Base-by-base conservation (phyloP, 805 yeast genomes). In the Saccharomycopsis vini region DNA sequence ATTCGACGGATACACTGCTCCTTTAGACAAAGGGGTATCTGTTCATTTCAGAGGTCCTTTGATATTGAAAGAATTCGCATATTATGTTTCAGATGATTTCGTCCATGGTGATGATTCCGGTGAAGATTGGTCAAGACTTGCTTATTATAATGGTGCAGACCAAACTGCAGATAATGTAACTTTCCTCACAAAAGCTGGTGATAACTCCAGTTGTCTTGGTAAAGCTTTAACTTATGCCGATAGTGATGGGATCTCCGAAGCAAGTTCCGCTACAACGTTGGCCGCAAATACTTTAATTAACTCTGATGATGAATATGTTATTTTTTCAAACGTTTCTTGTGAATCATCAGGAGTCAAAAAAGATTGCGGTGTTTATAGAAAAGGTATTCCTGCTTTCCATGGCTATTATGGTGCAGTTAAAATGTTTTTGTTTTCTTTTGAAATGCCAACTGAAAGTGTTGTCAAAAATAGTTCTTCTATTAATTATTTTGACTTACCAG, bases 401-500 rank as follows among this genome's bases (percentile, higher is more conserved):
- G 98, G 97, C 30, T 92, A 88, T 62, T 80, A 75, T 39, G 98
- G 98, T 57, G 62, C 71, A 45, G 59, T 70, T 59, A 90, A 90
- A 75, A 77, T 90, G 61, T 89, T 92, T 63, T 79, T 87, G 42
- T 86, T 92, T 61, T 96, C 89, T 69, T 92, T 92, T 68, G 68
- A 72, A 61, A 92, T 92, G 98, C 99, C 99, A 52, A 60, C 75
- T 49, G 64, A 68, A 41, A 58, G 70, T 29, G 50, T 53, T 21
- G 54, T 64, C 20, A 61, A 63, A 42, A 62, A 65, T 43, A 52
- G 65, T 9, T 60, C 71, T 39, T 53, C 69, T 39, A 57, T 69
- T 30, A 61, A 58, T 56, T 87, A 88, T 72, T 72, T 72, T 58
- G 97, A 92, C 64, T 89, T 92, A 97, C 99, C 99, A 54, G 97